Evolutionary conservation across 1,284 basidiomycete genomes (phyloP), one percentile per base, ranked within the genome.

Genomic region (Waitea zeae): DNA sequence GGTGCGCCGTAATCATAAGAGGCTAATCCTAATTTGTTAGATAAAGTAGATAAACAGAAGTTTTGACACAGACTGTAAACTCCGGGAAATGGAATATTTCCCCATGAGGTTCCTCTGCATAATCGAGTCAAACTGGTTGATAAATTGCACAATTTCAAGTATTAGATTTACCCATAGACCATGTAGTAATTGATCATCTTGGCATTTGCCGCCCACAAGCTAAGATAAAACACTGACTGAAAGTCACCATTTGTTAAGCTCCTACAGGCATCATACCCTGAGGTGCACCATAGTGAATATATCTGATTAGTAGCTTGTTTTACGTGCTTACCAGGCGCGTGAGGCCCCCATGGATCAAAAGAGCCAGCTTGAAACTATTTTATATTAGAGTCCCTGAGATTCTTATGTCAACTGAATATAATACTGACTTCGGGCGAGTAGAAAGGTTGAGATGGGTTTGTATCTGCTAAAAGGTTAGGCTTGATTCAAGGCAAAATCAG

Each of bases 161-260:
- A 29, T n/a, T n/a, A n/a, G n/a, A n/a, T 29, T 19, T 47, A 76
- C 77, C 76, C 78, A 42, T 72, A 81, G 37, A 79, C 46, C 80
- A 83, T 83, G 51, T 84, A 84, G 44, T 77, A 80, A 42, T 67
- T 81, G 34, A 82, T 70, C 37, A 83, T 42, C 47, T 83, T 82
- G 3, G 67, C 75, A 49, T 83, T 84, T 28, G 67, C 64, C 3
- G 80, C 77, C 76, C 76, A 82, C 31, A 81, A 60, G 33, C 78
- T 61, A 35, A 71, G 61, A 46, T 83, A 70, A 51, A 81, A 83
- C 1, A 83, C 80, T 30, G 69, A 75, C 49, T 73, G 61, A 54
- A 83, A 84, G 41, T 72, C 62, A 0, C 72, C 57, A 2, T 77
- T 75, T 13, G 77, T 81, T 34, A 83, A 56, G 2, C 61, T 53